Percentiles rank a stretch among this genome's conserved stretches.
Evolutionary conservation across 495 filamentous ascomycete species (phyloP).

Genomic region (Chaetomium fimeti): DNA sequence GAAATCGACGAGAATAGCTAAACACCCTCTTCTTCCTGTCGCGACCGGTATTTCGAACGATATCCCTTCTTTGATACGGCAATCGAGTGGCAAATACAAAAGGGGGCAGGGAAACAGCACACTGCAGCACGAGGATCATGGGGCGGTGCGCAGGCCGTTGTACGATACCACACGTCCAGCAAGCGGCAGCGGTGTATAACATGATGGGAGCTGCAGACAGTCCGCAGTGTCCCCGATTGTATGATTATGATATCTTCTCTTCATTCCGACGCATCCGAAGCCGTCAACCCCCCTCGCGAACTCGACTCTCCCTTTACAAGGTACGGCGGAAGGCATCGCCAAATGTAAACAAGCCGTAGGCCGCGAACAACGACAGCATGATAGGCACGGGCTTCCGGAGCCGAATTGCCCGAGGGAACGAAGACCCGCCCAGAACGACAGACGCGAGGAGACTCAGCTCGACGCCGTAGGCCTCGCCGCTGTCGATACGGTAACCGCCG

Average conservation of each 20-base stretch:
- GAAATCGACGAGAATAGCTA: constrained; percentile 76
- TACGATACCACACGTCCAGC: constrained; percentile 13
- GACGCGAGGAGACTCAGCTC: constrained; percentile 79
- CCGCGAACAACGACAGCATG: constrained; percentile 63
- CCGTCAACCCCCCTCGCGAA: neutral
- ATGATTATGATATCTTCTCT: constrained; percentile 25
- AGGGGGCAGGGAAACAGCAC: neutral
- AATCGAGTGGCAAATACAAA: neutral
- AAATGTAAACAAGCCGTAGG: constrained; percentile 59
- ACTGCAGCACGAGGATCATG: neutral
- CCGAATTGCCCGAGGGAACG: constrained; percentile 79
- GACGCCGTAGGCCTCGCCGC: constrained; percentile 64
- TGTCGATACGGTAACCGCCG: constrained; percentile 67
- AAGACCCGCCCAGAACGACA: constrained; percentile 72
- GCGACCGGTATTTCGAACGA: constrained; percentile 2
- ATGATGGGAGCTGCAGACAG: constrained; percentile 12
- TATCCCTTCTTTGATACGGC: neutral
- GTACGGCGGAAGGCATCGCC: constrained; percentile 53
- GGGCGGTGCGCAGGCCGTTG: neutral
- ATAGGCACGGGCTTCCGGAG: constrained; percentile 74
- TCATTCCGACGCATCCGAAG: neutral
- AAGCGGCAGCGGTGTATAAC: constrained; percentile 19
- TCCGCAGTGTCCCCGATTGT: constrained; percentile 5
- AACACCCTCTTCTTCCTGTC: constrained; percentile 18
- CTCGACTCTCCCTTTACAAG: constrained; percentile 26